Conservation (phyloP, 2,329 filamentous ascomycete genomes). For the Cryphonectria parasitica region DNA sequence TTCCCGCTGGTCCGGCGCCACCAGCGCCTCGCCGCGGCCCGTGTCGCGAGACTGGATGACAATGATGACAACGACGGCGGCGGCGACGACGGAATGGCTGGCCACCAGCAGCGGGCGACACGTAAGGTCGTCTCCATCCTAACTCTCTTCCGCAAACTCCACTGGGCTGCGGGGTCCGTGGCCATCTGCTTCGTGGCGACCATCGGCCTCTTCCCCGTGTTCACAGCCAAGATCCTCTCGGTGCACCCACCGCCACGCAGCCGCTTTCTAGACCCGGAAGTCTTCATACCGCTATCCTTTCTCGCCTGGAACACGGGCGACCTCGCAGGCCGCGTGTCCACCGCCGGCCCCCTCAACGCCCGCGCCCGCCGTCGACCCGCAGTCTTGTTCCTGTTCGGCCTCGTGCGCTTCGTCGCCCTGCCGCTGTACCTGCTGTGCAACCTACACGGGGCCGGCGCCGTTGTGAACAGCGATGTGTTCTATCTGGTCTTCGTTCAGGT, state of each 20-base stretch:
- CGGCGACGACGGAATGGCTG: conserved; percentile 53
- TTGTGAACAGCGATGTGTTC: conserved; percentile 80
- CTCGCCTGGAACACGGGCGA: conserved; percentile 94
- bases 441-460: conserved; percentile 73
- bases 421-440: conserved; percentile 93
- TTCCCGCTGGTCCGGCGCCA: conserved; percentile 70
- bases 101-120: conserved; percentile 54
- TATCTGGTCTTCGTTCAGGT: conserved; percentile 85
- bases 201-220: conserved; percentile 89
- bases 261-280: conserved; percentile 68
- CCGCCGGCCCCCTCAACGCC: conserved; percentile 58
- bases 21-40: conserved; percentile 54
- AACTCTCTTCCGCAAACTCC: conserved; percentile 75
- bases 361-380: conserved; percentile 64
- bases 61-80: conserved; percentile 48
- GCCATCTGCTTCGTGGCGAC: conserved; percentile 81
- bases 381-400: conserved; percentile 67
- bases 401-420: conserved; percentile 71
- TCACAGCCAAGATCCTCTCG: conserved; percentile 71
- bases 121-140: conserved; percentile 58
- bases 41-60: conserved; percentile 40
- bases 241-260: conserved; percentile 41
- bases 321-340: conserved; percentile 72
- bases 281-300: conserved; percentile 89
- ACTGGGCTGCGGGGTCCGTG: conserved; percentile 76